These are phyloP conservation scores for Haplosporangium sp. DNA, from an alignment of 371 early-diverging fungal species.

Conservation along the genomic window DNA sequence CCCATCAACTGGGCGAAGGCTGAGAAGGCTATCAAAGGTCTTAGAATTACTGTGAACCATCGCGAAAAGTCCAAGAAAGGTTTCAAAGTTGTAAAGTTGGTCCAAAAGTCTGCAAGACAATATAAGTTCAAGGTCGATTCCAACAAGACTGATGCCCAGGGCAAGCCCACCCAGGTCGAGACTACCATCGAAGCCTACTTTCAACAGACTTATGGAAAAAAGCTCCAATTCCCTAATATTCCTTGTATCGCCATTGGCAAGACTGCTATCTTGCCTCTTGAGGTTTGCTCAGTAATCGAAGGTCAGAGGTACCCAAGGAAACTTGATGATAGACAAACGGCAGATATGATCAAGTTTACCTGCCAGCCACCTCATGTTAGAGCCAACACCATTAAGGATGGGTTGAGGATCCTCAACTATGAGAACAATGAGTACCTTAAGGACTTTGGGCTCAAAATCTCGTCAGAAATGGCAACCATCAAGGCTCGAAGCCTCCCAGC, in stretches of 20 bases:
- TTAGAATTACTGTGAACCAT: constrained; percentile 78
- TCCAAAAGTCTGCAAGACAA: constrained; percentile 69
- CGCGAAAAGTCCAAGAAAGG: constrained; percentile 72
- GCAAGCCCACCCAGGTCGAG: constrained; percentile 26
- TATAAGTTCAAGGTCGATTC: constrained; percentile 70
- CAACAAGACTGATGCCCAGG: constrained; percentile 7
- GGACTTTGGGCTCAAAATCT: constrained; percentile 76
- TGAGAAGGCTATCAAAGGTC: constrained; percentile 75
- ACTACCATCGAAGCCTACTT: constrained; percentile 80
- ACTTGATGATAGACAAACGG: constrained; percentile 86
- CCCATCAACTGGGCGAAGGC: constrained; percentile 49
- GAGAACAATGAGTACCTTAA: constrained; percentile 65
- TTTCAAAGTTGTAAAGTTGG: constrained; percentile 76
- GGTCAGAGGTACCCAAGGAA: constrained; percentile 87
- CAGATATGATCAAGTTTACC: constrained; percentile 94
- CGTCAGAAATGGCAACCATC: constrained; percentile 64
- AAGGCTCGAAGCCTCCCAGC: constrained; percentile 80
- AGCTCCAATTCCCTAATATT: constrained; percentile 79
- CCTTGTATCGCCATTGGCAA: constrained; percentile 85
- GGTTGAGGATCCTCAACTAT: constrained; percentile 63
- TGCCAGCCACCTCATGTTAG: constrained; percentile 83
- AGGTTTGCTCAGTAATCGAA: constrained; percentile 85
- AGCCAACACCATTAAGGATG: constrained; percentile 69
- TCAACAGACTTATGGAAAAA: constrained; percentile 69
- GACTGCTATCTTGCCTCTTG: constrained; percentile 81